Evolutionary conservation across 2,329 filamentous ascomycete species (phyloP).

Genomic region (Penicillium olsonii): DNA sequence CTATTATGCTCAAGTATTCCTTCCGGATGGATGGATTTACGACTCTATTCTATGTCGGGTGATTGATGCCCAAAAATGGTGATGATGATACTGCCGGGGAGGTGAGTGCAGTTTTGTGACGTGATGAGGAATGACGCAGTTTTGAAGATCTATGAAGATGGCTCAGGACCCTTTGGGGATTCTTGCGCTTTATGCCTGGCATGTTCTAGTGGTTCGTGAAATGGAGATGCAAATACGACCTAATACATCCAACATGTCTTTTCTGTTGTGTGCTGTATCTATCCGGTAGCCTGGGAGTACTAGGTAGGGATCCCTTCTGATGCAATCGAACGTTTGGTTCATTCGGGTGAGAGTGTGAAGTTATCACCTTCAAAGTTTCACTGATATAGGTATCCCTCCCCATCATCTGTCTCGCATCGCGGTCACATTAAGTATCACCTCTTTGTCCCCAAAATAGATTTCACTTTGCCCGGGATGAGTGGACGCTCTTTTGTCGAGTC

Average conservation of each 20-base stretch:
- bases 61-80: constrained; percentile 12
- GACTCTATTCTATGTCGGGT: constrained; percentile 16
- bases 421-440: not conserved
- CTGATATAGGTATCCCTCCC: too few relatives aligned
- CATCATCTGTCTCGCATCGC: not conserved
- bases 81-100: constrained; percentile 1
- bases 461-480: not conserved
- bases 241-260: constrained; percentile 16
- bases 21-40: constrained; percentile 16
- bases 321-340: too few relatives aligned
- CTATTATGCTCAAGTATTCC: constrained; percentile 7
- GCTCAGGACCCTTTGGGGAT: constrained; percentile 7
- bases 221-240: constrained; percentile 24
- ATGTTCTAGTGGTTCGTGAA: constrained; percentile 15
- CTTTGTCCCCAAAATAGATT: constrained; percentile 11
- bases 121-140: constrained; percentile 14
- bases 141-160: constrained; percentile 12
- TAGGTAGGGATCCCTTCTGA: too few relatives aligned
- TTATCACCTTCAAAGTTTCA: too few relatives aligned
- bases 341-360: too few relatives aligned
- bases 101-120: constrained; percentile 13
- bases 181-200: constrained; percentile 15
- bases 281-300: not conserved
- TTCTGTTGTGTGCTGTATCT: too few relatives aligned
- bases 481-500: not conserved